Base-by-base conservation (phyloP, 2,329 filamentous ascomycete genomes). In the Colletotrichum horii region DNA sequence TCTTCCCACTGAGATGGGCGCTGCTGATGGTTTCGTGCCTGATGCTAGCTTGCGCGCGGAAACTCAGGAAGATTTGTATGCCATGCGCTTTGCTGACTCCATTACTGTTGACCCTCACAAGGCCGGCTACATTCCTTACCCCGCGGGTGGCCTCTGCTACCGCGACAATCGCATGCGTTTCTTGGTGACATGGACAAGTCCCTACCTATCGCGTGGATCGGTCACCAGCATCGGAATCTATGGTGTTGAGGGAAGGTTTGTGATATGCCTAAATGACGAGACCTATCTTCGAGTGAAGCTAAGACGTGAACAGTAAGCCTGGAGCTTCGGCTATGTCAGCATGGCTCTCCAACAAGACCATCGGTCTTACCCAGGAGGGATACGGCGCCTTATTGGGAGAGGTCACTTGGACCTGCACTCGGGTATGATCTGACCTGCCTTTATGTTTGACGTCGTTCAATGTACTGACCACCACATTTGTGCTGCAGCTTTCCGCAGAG, bases 81-180 rank as follows among this genome's bases (percentile, higher is more conserved):
- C 83, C 2, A 78, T 88, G 74, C 80, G 81, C 19, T 77, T 83
- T 14, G 84, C 84, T 3, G 87, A 88, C 78, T 87, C 85, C 0
- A 85, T 88, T 36, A 89, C 87, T 0, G 84, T 89, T 8, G 87
- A 89, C 71, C 87, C 87, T 0, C 86, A 89, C 74, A 89, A 88
- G 71, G 82, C 85, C 3, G 87, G 86, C 0, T 88, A 89, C 56
- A 85, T 88, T 30, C 85, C 84, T 0, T 88, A 89, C 70, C 87
- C 87, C 0, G 86, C 86, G 0, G 87, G 87, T 6, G 83, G 83
- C 2, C 73, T 88, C n/a, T 83, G 83, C 8, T 88, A 88, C 66
- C 81, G 83, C 1, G 87, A 88, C 61, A 86, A 82, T 1, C 78
- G 87, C 1, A 87, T 88, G 84, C 80, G 84, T 34, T 83, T 83